phyloP scores from a whole-genome alignment of 2,329 filamentous ascomycete species.

The Monilinia vaccinii-corymbosi region DNA sequence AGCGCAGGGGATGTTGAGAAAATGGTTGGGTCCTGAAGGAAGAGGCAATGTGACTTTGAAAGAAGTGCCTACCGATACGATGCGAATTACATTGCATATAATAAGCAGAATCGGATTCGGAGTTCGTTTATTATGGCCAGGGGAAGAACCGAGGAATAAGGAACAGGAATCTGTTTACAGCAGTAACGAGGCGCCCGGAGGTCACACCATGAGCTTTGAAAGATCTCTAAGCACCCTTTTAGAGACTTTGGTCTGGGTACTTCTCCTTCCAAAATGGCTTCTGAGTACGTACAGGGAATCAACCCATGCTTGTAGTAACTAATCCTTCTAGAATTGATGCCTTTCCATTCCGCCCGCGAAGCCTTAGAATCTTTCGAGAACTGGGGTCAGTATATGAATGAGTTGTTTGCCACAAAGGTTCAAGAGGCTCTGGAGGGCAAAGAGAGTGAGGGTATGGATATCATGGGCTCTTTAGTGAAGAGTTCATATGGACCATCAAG shows the following conservation, averaged over 20 bases:
- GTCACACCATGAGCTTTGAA: constrained; percentile 46
- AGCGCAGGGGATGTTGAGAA: constrained; percentile 49
- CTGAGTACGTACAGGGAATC: constrained; percentile 31
- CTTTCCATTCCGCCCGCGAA: constrained; percentile 36
- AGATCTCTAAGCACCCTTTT: constrained; percentile 44
- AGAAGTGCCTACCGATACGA: constrained; percentile 54
- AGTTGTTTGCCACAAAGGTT: constrained; percentile 45
- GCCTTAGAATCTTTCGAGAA: constrained; percentile 41
- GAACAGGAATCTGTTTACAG: constrained; percentile 36
- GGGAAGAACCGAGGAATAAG: constrained; percentile 42
- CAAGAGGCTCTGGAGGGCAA: constrained; percentile 33
- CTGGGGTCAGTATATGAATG: constrained; percentile 55
- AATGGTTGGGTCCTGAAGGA: constrained; percentile 42
- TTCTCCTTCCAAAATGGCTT: constrained; percentile 43
- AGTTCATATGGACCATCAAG: constrained; percentile 31
- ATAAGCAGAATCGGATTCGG: constrained; percentile 67
- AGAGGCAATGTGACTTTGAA: constrained; percentile 35
- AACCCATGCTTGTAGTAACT: neutral
- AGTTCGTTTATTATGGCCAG: constrained; percentile 50
- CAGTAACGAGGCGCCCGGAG: constrained; percentile 27
- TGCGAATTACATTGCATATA: constrained; percentile 50
- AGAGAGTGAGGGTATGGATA: constrained; percentile 40
- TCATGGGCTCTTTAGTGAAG: constrained; percentile 43
- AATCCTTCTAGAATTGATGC: constrained; percentile 30
- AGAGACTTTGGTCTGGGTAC: constrained; percentile 42